These are phyloP conservation scores for Canavalia gladiata DNA, from an alignment of 306 rosid genomes.

Conservation along the genomic window DNA sequence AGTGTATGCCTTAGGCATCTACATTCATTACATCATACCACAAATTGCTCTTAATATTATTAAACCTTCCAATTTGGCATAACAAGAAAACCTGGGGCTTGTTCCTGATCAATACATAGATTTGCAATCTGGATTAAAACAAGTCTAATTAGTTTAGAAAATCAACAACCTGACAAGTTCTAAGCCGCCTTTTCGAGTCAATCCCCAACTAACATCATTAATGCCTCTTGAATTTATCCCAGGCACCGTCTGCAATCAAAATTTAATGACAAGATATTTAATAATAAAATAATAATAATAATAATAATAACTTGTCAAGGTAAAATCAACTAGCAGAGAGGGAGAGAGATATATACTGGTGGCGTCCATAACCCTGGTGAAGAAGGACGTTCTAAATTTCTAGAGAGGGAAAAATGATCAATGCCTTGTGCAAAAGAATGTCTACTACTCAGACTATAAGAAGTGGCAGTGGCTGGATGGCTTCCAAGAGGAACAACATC, in stretches of 20 bases:
- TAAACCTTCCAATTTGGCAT: constrained; percentile 12
- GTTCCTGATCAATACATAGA: constrained; percentile 42
- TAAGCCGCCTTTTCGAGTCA: constrained; percentile 72
- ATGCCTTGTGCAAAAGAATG: constrained; percentile 67
- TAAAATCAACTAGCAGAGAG: constrained; percentile 36
- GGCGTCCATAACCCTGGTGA: constrained; percentile 81
- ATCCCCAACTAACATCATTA: constrained; percentile 69
- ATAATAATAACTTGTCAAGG: constrained; percentile 23
- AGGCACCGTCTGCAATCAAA: constrained; percentile 64
- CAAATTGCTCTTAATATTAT: not conserved
- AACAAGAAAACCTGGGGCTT: not conserved
- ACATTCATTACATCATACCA: constrained; percentile 8
- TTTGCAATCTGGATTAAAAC: constrained; percentile 23
- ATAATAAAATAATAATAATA: not conserved
- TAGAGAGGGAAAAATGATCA: constrained; percentile 66
- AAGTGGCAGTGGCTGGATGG: constrained; percentile 55
- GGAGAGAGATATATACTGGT: constrained; percentile 57
- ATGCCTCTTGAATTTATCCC: constrained; percentile 71
- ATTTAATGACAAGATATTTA: constrained; percentile 21
- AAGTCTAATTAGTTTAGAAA: constrained; percentile 35
- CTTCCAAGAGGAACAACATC: constrained; percentile 63
- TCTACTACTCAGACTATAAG: constrained; percentile 57
- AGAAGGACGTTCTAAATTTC: constrained; percentile 71
- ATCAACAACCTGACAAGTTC: constrained; percentile 84
- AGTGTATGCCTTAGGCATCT: constrained; percentile 22